phyloP scores from a whole-genome alignment of 495 filamentous ascomycete genomes.

The Choiromyces venosus region DNA sequence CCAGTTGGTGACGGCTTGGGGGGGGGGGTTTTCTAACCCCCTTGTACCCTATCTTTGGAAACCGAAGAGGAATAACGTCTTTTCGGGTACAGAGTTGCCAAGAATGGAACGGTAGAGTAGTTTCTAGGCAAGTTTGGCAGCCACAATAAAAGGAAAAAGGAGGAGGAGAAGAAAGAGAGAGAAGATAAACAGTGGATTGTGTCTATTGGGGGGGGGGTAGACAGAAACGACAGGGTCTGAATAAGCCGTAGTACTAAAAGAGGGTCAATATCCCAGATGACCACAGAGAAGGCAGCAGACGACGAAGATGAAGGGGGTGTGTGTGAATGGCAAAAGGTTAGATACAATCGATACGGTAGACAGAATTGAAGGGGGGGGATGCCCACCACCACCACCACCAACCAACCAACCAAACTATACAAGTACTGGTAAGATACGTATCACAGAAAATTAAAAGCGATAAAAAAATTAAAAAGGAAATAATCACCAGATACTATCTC shows the following conservation, averaged over 20 bases:
- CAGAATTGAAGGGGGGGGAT: background rate
- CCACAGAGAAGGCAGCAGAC: background rate
- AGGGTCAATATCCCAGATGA: background rate
- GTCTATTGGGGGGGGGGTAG: too few species aligned
- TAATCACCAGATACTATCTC: background rate
- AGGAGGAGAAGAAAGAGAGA: background rate
- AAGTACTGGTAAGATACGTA: too few species aligned
- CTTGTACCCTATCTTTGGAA: background rate
- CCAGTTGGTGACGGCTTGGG: background rate
- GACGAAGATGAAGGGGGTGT: background rate
- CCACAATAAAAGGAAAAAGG: slow-evolving; percentile 3
- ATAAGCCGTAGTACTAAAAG: background rate
- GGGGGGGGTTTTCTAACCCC: background rate
- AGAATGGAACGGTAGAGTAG: background rate
- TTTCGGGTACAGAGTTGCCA: background rate
- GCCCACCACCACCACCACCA: background rate
- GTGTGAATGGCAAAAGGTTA: background rate
- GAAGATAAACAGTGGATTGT: too few species aligned
- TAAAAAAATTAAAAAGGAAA: too few species aligned
- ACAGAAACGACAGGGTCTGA: background rate
- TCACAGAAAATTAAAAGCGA: too few species aligned
- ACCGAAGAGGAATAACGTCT: background rate
- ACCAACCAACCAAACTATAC: background rate
- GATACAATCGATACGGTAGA: background rate
- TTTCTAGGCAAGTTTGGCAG: background rate